Percentiles rank a stretch among this genome's conserved stretches.
phyloP scores from a whole-genome alignment of 805 yeast species.

The Suhomyces emberorum region DNA sequence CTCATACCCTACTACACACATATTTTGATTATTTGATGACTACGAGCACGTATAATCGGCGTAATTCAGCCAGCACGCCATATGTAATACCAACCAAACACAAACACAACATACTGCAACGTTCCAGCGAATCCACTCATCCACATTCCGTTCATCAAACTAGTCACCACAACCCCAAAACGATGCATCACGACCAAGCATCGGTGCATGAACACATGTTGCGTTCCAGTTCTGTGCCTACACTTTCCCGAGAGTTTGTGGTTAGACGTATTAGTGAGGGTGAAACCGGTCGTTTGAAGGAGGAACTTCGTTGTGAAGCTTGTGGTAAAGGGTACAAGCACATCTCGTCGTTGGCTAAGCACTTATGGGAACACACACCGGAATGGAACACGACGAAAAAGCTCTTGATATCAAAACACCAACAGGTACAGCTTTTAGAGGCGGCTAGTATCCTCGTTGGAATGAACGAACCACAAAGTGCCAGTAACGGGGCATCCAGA shows the following conservation, averaged over 20 bases:
- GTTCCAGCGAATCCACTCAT: constrained; percentile 2
- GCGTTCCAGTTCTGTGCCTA: constrained; percentile 35
- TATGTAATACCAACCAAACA: constrained; percentile 27
- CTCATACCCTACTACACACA: too few relatives aligned
- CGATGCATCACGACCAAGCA: not conserved
- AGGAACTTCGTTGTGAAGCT: constrained; percentile 82
- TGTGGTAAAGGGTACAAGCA: constrained; percentile 92
- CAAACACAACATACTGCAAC: constrained; percentile 14
- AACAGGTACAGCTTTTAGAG: constrained; percentile 78
- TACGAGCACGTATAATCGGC: constrained; percentile 21
- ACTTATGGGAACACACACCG: constrained; percentile 91
- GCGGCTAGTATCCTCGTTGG: constrained; percentile 76
- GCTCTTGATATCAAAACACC: constrained; percentile 78
- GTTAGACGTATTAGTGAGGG: constrained; percentile 84
- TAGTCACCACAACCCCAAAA: constrained; percentile 4
- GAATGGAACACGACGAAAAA: constrained; percentile 89
- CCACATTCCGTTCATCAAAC: constrained; percentile 5
- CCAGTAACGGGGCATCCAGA: constrained; percentile 2
- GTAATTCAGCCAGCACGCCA: constrained; percentile 27
- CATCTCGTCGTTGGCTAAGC: constrained; percentile 82
- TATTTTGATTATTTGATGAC: too few relatives aligned
- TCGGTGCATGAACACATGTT: not conserved
- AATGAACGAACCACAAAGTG: constrained; percentile 50
- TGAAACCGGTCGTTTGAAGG: constrained; percentile 79
- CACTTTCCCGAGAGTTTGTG: constrained; percentile 63